A percentile compares a stretch with the other conserved stretches of the same genome.
Conservation (phyloP, 2,329 filamentous ascomycete species). For the Aspergillus transmontanensis region DNA sequence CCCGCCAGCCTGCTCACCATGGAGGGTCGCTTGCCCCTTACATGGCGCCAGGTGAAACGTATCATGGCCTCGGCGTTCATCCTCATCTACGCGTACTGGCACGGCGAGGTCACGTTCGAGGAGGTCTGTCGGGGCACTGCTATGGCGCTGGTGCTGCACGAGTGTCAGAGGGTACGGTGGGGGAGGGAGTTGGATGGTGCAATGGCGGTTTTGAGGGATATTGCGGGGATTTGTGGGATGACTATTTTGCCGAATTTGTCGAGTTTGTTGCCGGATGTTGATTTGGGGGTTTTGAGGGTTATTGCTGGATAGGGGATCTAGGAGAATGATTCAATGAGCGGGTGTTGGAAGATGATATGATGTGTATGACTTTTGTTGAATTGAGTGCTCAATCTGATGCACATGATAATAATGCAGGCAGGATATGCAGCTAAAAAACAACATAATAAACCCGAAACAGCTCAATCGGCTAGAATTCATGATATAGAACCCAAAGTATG, state of each 20-base stretch:
- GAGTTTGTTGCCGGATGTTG: neutral
- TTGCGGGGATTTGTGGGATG: conserved; percentile 1
- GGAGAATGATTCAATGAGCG: no score
- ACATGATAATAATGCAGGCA: neutral
- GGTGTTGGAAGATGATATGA: no score
- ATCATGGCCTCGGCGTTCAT: neutral
- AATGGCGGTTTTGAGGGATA: neutral
- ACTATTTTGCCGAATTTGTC: neutral
- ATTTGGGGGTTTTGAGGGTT: neutral
- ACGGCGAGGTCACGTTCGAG: conserved; percentile 1
- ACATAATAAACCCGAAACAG: neutral
- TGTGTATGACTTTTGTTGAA: neutral
- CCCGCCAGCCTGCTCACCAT: neutral
- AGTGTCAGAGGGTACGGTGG: neutral
- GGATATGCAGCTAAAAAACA: neutral
- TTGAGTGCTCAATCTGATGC: neutral
- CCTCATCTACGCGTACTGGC: conserved; percentile 2
- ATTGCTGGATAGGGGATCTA: neutral
- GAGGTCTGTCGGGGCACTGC: neutral
- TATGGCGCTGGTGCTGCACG: neutral
- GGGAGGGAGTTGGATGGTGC: neutral
- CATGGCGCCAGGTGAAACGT: conserved; percentile 3
- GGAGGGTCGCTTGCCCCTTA: neutral
- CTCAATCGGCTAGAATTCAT: neutral
- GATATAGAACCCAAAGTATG: neutral